A percentile compares a stretch with the other conserved stretches of the same genome.
phyloP scores from a whole-genome alignment of 1,284 basidiomycete genomes.

The Uromyces viciae-fabae region DNA sequence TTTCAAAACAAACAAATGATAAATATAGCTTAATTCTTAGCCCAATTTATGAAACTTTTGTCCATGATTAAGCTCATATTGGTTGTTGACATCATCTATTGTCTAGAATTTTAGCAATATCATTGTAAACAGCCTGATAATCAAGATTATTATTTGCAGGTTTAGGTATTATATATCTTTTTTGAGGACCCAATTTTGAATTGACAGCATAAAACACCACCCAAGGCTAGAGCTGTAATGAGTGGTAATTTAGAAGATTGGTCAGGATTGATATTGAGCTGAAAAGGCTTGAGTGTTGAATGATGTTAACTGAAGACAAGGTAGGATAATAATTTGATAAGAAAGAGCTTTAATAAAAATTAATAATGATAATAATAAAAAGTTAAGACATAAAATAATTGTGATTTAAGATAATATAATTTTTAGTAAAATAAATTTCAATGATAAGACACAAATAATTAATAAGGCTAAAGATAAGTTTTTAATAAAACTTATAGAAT shows the following conservation, averaged over 20 bases:
- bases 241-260: slow-evolving; percentile 11
- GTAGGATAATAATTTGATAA: too few relatives aligned
- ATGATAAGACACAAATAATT: too few relatives aligned
- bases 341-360: too few relatives aligned
- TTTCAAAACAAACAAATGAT: not conserved
- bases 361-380: too few relatives aligned
- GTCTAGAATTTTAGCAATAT: slow-evolving; percentile 24
- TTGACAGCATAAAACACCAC: slow-evolving; percentile 5
- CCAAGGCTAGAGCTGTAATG: not conserved
- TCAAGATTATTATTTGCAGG: slow-evolving; percentile 26
- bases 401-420: too few relatives aligned
- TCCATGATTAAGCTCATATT: slow-evolving; percentile 44
- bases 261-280: too few relatives aligned
- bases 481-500: too few relatives aligned
- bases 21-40: slow-evolving; percentile 19
- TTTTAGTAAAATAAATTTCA: too few relatives aligned
- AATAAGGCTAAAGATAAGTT: too few relatives aligned
- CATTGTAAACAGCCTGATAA: slow-evolving; percentile 40
- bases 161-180: slow-evolving; percentile 26
- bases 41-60: slow-evolving; percentile 34
- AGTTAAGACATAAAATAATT: too few relatives aligned
- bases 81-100: slow-evolving; percentile 71
- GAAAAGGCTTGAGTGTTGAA: too few relatives aligned
- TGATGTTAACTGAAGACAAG: too few relatives aligned
- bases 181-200: slow-evolving; percentile 1